Conservation (phyloP, 257 asterid genomes). For the Thymus quinquecostatus region DNA sequence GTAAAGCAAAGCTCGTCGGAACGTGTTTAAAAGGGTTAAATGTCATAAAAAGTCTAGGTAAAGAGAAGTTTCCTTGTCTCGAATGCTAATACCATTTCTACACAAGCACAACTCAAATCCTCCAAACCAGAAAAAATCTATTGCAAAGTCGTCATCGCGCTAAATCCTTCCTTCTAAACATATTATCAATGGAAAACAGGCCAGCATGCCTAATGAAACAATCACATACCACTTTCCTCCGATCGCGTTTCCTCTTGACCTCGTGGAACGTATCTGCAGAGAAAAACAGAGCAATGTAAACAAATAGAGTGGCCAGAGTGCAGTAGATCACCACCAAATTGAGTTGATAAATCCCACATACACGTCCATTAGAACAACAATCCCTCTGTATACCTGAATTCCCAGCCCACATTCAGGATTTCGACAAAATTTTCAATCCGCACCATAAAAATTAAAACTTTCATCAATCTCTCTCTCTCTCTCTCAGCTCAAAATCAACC, state of each 20-base stretch:
- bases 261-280: slow-evolving; percentile 68
- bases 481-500: background rate
- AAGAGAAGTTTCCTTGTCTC: background rate
- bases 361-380: background rate
- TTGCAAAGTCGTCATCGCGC: background rate
- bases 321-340: background rate
- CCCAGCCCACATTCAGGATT: background rate
- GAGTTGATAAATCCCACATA: background rate
- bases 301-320: background rate
- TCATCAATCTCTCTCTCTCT: background rate
- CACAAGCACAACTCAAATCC: background rate
- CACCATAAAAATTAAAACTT: background rate
- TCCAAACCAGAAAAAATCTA: background rate
- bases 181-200: background rate
- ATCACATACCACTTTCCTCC: slow-evolving; percentile 47
- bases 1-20: background rate
- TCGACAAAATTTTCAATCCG: background rate
- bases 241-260: slow-evolving; percentile 61
- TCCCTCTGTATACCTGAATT: background rate
- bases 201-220: background rate
- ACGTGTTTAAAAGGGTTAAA: background rate
- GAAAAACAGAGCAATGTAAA: slow-evolving; percentile 18
- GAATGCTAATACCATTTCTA: background rate
- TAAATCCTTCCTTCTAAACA: background rate
- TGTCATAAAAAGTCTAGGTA: background rate